Evolutionary conservation across 75 land plant species (phyloP).

Genomic region (Cryptomeria japonica): DNA sequence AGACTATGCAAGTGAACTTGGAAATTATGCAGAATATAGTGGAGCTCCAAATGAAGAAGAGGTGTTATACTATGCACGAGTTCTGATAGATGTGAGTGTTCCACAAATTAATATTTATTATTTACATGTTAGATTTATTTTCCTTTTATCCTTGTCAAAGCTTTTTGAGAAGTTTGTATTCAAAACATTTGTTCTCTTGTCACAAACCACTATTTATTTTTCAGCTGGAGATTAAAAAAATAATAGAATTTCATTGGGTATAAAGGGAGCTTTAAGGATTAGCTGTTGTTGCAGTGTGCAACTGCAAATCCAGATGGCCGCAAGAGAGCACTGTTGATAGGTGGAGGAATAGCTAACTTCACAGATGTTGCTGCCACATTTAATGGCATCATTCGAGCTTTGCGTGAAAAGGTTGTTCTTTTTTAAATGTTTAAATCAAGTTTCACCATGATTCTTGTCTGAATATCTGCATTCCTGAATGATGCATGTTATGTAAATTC

Average conservation of each 20-base stretch:
- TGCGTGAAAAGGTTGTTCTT: slow-evolving; percentile 80
- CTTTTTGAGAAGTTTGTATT: neutral
- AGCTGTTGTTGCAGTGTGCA: slow-evolving; percentile 59
- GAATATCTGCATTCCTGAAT: neutral
- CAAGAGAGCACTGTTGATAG: slow-evolving; percentile 80
- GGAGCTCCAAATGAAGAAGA: slow-evolving; percentile 99
- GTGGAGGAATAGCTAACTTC: slow-evolving; percentile 98
- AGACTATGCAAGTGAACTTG: slow-evolving; percentile 91
- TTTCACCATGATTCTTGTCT: neutral
- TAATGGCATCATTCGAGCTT: slow-evolving; percentile 85
- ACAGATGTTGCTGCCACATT: slow-evolving; percentile 99
- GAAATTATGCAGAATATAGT: slow-evolving; percentile 98
- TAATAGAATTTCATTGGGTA: neutral
- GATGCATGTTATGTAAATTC: neutral
- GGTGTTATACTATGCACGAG: slow-evolving; percentile 90
- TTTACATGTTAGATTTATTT: neutral
- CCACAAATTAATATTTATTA: neutral
- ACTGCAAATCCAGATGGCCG: slow-evolving; percentile 91
- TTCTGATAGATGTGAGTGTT: slow-evolving; percentile 81
- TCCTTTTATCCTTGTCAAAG: neutral
- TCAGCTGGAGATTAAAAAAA: neutral
- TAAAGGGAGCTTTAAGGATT: neutral
- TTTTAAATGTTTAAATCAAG: neutral
- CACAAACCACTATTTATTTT: neutral
- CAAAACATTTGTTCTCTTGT: neutral